A percentile compares a stretch with the other conserved stretches of the same genome.
Conservation (phyloP, 176 grass and related monocot genomes). For the Neostapfia colusana region DNA sequence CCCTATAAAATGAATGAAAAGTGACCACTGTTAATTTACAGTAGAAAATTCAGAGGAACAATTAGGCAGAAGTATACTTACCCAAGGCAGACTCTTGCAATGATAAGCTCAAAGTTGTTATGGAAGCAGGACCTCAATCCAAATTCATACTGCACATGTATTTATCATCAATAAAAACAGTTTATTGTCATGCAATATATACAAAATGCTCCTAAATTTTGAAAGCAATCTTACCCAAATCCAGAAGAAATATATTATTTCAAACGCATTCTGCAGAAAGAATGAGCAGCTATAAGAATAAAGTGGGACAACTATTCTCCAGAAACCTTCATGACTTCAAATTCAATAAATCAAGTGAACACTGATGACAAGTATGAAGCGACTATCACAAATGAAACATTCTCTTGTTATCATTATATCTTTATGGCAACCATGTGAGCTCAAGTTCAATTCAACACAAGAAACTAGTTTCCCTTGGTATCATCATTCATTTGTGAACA, state of each 20-base stretch:
- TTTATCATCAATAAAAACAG: conserved; percentile 3
- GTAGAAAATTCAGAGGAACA: conserved; percentile 8
- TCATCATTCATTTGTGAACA: conserved; percentile 1
- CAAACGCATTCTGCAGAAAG: conserved; percentile 75
- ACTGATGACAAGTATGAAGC: neutral
- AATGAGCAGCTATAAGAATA: conserved; percentile 19
- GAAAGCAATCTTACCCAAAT: conserved; percentile 63
- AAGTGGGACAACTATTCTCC: neutral
- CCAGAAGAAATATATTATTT: conserved; percentile 86
- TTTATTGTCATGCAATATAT: neutral
- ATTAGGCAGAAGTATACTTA: conserved; percentile 15
- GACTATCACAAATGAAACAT: neutral
- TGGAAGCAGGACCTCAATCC: conserved; percentile 73
- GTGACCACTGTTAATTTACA: neutral
- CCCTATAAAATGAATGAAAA: conserved; percentile 41
- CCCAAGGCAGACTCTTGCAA: conserved; percentile 79
- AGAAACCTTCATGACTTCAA: neutral
- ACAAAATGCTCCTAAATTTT: neutral
- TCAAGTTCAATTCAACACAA: neutral
- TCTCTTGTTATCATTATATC: neutral
- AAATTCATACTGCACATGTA: conserved; percentile 66
- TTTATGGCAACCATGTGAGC: neutral
- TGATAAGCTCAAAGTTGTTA: conserved; percentile 43
- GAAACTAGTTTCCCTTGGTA: neutral
- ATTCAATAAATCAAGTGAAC: neutral